Percentiles rank a stretch among this genome's conserved stretches.
These are phyloP conservation scores for Aureobasidium uvarum DNA, from an alignment of 2,329 filamentous ascomycete genomes.

Conservation along the genomic window DNA sequence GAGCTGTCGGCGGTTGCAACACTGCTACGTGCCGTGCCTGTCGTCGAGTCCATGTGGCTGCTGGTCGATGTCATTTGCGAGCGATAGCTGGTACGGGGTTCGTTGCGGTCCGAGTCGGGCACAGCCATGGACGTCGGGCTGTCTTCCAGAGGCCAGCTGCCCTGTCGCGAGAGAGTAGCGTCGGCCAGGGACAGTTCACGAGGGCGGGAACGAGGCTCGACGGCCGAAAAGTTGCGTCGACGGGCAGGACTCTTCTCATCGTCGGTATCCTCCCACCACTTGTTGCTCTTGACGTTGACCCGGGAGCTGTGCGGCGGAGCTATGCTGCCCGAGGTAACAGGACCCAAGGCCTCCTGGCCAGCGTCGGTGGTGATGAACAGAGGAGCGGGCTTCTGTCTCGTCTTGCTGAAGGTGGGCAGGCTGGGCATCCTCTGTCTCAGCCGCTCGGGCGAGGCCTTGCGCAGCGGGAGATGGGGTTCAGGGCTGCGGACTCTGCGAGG, in stretches of 20 bases:
- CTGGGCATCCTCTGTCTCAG: constrained; percentile 36
- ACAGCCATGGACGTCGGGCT: neutral
- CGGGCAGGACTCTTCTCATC: constrained; percentile 1
- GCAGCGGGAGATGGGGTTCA: constrained; percentile 44
- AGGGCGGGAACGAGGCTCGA: constrained; percentile 2
- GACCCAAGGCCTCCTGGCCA: neutral
- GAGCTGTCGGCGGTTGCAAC: constrained; percentile 77
- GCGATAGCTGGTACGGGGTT: constrained; percentile 58
- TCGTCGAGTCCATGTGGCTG: constrained; percentile 56
- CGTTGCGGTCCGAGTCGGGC: constrained; percentile 32
- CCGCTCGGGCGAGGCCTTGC: constrained; percentile 44
- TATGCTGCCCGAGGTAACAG: neutral
- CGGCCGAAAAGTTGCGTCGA: constrained; percentile 13
- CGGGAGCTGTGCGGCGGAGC: constrained; percentile 13
- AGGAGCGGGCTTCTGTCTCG: constrained; percentile 5
- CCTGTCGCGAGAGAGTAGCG: constrained; percentile 7
- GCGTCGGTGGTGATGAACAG: constrained; percentile 20
- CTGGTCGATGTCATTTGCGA: constrained; percentile 59
- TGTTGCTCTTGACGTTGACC: constrained; percentile 20
- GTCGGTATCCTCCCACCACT: constrained; percentile 15
- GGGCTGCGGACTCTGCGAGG: constrained; percentile 33
- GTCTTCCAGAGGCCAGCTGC: constrained; percentile 24
- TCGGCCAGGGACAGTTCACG: neutral
- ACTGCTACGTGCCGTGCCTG: constrained; percentile 78
- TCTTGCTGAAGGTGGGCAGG: constrained; percentile 2